phyloP scores from a whole-genome alignment of 257 asterid species.

The Anisodus tanguticus region DNA sequence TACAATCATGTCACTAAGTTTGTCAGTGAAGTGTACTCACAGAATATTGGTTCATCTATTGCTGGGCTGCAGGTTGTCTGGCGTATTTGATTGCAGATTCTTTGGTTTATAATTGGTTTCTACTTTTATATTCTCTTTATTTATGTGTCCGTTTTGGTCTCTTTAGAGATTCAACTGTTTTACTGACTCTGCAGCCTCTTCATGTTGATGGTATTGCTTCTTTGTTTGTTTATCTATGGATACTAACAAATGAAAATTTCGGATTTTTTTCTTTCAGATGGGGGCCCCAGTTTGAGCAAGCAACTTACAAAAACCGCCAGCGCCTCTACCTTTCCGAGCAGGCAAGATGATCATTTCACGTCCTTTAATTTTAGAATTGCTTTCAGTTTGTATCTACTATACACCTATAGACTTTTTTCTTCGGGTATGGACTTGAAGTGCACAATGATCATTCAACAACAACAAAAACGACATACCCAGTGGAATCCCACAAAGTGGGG shows the following conservation, averaged over 20 bases:
- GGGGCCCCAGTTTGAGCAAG: slow-evolving; percentile 95
- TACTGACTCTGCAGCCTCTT: not conserved
- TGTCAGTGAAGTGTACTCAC: not conserved
- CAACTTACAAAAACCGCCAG: slow-evolving; percentile 90
- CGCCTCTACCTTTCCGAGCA: slow-evolving; percentile 94
- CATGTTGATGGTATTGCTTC: not conserved
- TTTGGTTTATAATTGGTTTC: not conserved
- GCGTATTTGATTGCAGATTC: not conserved
- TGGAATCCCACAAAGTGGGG: too few species aligned
- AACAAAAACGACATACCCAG: too few species aligned
- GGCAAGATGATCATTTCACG: slow-evolving; percentile 45
- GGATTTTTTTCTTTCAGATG: slow-evolving; percentile 54
- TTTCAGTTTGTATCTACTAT: not conserved
- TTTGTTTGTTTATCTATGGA: not conserved
- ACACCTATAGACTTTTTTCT: not conserved
- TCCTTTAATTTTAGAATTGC: slow-evolving; percentile 16
- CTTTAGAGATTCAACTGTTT: slow-evolving; percentile 8
- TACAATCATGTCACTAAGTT: slow-evolving; percentile 4
- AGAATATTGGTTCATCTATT: slow-evolving; percentile 24
- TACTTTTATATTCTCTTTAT: not conserved
- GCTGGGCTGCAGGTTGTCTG: slow-evolving; percentile 17
- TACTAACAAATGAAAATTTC: not conserved
- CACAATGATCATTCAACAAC: not conserved
- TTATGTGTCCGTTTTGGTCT: not conserved
- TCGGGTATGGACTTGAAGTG: not conserved